Percentiles rank a stretch among this genome's conserved stretches.
Conservation (phyloP, 257 asterid genomes). For the Verbena officinalis region DNA sequence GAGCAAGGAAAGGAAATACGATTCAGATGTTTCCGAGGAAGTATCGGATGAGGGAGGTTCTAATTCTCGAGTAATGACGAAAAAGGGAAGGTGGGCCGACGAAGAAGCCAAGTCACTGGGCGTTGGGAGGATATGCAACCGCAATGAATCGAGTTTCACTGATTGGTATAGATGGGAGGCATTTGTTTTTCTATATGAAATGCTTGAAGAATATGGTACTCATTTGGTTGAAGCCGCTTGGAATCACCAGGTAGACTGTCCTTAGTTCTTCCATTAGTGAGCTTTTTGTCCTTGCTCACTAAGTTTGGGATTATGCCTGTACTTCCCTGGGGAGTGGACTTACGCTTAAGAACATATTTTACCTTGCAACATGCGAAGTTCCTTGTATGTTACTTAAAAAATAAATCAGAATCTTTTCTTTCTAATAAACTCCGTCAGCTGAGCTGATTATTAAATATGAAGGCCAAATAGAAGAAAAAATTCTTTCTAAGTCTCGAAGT, state of each 20-base stretch:
- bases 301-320: background rate
- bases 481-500: background rate
- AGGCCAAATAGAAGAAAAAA: background rate
- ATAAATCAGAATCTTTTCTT: background rate
- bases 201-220: conserved; percentile 97
- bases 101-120: conserved; percentile 89
- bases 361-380: background rate
- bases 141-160: conserved; percentile 41
- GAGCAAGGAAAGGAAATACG: conserved; percentile 46
- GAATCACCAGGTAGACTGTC: conserved; percentile 81
- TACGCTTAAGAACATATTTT: background rate
- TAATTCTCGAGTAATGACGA: conserved; percentile 47
- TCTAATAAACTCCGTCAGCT: background rate
- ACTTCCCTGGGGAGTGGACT: conserved; percentile 19
- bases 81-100: conserved; percentile 87
- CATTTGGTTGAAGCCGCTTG: conserved; percentile 99
- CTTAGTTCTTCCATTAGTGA: background rate
- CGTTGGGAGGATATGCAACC: conserved; percentile 62
- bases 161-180: conserved; percentile 81
- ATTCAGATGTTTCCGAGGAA: conserved; percentile 45
- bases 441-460: background rate
- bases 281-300: background rate
- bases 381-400: background rate
- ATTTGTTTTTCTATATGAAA: conserved; percentile 87
- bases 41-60: conserved; percentile 45